Base-by-base conservation (phyloP, 2,329 filamentous ascomycete species). In the Cordyceps fumosorosea region DNA sequence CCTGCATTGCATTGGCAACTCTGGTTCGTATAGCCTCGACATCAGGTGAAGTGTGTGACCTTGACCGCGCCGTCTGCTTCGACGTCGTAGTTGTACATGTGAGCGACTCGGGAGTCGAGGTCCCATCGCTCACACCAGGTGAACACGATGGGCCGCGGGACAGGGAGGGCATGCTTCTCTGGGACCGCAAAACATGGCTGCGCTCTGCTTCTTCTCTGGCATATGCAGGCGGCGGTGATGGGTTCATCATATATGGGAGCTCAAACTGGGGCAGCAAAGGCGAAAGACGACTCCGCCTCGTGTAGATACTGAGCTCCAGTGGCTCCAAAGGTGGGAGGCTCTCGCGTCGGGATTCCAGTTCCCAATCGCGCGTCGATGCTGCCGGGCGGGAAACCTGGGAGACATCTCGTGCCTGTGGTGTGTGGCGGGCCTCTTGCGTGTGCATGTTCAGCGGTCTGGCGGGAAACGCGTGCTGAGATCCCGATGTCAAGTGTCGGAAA, bases 401-500 rank as follows among this genome's bases (percentile, higher is more conserved):
- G 29, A 62, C 59, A 14, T 63, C 64, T 54, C 61, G 59, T 12
- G 64, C 65, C 26, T 50, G 62, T 44, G 55, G 51, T n/a, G 58
- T 44, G 5, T 58, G 34, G 26, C 73, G 70, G 57, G 76, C 73
- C 54, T 77, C 75, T 5, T 20, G 75, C n/a, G 78, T 20, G 22
- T 61, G 42, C 42, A 61, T 55, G 42, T 40, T 37, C n/a, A 55
- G 34, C 5, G 58, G 58, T 51, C 29, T 37, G 8, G 22, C 50
- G 8, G 51, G 58, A 20, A 61, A 55, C 29, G 58, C 51, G 44
- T 55, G 50, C 11, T 42, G 58, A 20, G 58, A 74, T 53, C 76
- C 77, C 20, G 80, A 81, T 60, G 81, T 74, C 55, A 87, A 67
- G 73, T 87, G 85, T 53, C 80, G 81, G 68, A 88, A 88, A 70